Conservation (phyloP, 1,139 yeast genomes). For the Nematodospora anomalae region DNA sequence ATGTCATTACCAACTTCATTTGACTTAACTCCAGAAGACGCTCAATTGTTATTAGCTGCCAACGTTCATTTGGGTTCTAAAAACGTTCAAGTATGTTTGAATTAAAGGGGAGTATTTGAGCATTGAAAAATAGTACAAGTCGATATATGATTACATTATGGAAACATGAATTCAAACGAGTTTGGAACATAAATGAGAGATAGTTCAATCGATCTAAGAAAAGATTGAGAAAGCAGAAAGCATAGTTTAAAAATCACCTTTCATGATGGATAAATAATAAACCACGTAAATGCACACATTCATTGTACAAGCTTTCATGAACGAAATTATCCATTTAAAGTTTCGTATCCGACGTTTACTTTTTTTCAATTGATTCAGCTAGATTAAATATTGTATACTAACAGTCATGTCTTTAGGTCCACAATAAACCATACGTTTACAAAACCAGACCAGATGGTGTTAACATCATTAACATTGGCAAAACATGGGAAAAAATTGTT, state of each 20-base stretch:
- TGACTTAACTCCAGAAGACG: slow-evolving; percentile 96
- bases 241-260: too few relatives aligned
- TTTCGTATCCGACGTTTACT: too few relatives aligned
- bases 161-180: too few relatives aligned
- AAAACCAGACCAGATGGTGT: slow-evolving; percentile 99
- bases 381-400: slow-evolving; percentile 30
- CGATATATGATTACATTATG: too few relatives aligned
- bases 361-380: too few relatives aligned
- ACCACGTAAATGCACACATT: too few relatives aligned
- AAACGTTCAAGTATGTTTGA: slow-evolving; percentile 92
- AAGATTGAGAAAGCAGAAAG: too few relatives aligned
- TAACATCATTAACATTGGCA: slow-evolving; percentile 95
- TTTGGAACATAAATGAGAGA: too few relatives aligned
- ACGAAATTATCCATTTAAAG: too few relatives aligned
- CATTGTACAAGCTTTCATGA: too few relatives aligned
- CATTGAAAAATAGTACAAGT: not conserved
- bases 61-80: slow-evolving; percentile 99
- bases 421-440: slow-evolving; percentile 99
- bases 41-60: slow-evolving; percentile 99
- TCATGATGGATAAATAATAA: too few relatives aligned
- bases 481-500: slow-evolving; percentile 99
- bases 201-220: too few relatives aligned
- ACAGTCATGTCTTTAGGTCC: slow-evolving; percentile 59
- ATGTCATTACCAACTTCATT: slow-evolving; percentile 91
- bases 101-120: not conserved